These are phyloP conservation scores for Pichia sp. DNA, from an alignment of 1,139 yeast genomes.

Conservation along the genomic window DNA sequence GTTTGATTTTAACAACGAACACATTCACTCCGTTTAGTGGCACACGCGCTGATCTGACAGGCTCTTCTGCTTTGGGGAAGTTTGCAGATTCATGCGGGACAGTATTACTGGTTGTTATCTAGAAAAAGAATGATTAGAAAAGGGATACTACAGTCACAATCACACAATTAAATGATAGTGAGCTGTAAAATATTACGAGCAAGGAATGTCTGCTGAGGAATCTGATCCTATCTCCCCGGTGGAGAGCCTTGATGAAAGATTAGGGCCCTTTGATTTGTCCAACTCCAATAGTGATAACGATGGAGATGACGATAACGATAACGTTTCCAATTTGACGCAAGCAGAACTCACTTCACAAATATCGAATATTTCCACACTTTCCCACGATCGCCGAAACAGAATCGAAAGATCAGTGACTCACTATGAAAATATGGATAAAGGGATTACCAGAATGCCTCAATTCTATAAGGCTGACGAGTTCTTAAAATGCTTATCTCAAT, in stretches of 20 bases:
- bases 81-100: conserved; percentile 3
- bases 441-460: conserved; percentile 28
- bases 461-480: conserved; percentile 26
- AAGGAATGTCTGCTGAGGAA: background rate
- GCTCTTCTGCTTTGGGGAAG: conserved; percentile 4
- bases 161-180: too few species aligned
- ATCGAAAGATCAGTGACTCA: conserved; percentile 21
- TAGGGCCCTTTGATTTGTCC: background rate
- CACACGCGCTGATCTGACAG: conserved; percentile 7
- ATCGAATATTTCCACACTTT: conserved; percentile 9
- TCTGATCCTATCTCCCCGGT: background rate
- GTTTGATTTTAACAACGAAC: background rate
- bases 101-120: background rate
- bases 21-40: background rate
- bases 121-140: background rate
- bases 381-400: conserved; percentile 9
- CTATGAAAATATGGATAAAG: conserved; percentile 24
- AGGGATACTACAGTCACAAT: too few species aligned
- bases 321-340: conserved; percentile 5
- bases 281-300: background rate
- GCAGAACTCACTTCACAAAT: conserved; percentile 7
- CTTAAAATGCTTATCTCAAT: conserved; percentile 23
- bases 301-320: conserved; percentile 3
- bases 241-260: background rate
- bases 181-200: background rate